Evolutionary conservation across 139 green algal genomes (phyloP).

Genomic region (Picochlorum costavermella): DNA sequence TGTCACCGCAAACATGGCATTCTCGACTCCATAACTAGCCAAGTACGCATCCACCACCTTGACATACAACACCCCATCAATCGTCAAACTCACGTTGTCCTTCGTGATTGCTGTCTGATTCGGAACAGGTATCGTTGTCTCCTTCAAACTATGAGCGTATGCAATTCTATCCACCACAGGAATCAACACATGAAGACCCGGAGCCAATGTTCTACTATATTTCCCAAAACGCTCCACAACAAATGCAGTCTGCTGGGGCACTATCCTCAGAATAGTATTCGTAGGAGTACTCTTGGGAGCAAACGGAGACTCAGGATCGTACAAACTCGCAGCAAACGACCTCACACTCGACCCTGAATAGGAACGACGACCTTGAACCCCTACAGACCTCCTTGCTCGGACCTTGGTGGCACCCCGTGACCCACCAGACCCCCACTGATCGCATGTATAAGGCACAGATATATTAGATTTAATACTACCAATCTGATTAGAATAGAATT

Average conservation of each 20-base stretch:
- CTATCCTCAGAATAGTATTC: constrained; percentile 57
- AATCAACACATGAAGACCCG: constrained; percentile 91
- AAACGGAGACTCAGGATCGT: constrained; percentile 17
- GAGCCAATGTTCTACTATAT: constrained; percentile 64
- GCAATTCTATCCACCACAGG: constrained; percentile 79
- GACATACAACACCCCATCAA: constrained; percentile 95
- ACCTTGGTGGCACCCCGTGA: too few relatives aligned
- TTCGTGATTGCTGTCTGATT: constrained; percentile 93
- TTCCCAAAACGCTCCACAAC: constrained; percentile 82
- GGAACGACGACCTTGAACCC: too few relatives aligned
- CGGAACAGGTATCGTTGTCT: constrained; percentile 74
- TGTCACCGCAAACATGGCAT: constrained; percentile 80
- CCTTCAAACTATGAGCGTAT: constrained; percentile 82
- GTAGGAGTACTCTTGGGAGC: constrained; percentile 14
- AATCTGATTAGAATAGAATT: too few relatives aligned
- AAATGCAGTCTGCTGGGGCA: constrained; percentile 76
- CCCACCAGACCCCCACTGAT: too few relatives aligned
- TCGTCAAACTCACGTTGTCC: constrained; percentile 94
- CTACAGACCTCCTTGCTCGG: too few relatives aligned
- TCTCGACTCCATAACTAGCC: constrained; percentile 91
- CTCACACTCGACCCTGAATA: too few relatives aligned
- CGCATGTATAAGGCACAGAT: too few relatives aligned
- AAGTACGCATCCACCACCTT: constrained; percentile 82
- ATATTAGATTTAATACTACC: too few relatives aligned
- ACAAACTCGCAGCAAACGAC: too few relatives aligned